Evolutionary conservation across 2,329 filamentous ascomycete species (phyloP).

Genomic region (Rutstroemia sp.): DNA sequence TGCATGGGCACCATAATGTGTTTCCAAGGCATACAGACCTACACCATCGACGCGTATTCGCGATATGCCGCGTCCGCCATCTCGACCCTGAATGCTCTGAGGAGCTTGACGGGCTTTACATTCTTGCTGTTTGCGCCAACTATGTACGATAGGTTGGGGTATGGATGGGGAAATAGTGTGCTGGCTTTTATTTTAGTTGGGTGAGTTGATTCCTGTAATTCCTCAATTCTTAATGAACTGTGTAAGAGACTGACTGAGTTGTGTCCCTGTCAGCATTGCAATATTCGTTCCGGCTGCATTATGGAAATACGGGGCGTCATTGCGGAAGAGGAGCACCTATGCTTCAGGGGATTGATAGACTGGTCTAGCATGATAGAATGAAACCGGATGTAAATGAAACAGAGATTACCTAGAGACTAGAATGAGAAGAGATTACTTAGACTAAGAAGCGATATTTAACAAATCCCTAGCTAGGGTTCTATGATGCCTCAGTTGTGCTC

Average conservation of each 20-base stretch:
- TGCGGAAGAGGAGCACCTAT: not conserved
- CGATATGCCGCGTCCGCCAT: slow-evolving; percentile 31
- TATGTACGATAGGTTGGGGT: slow-evolving; percentile 29
- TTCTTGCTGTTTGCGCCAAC: slow-evolving; percentile 16
- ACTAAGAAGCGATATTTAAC: too few relatives aligned
- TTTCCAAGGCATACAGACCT: slow-evolving; percentile 32
- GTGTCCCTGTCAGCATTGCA: not conserved
- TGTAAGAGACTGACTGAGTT: too few relatives aligned
- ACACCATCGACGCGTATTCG: slow-evolving; percentile 42
- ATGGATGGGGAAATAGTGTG: slow-evolving; percentile 39
- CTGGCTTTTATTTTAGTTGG: not conserved
- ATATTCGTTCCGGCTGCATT: slow-evolving; percentile 6
- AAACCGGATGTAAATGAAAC: too few relatives aligned
- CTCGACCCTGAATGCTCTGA: slow-evolving; percentile 26
- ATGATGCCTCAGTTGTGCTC: too few relatives aligned
- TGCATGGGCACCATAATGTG: slow-evolving; percentile 35
- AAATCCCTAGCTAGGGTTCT: too few relatives aligned
- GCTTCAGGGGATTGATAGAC: not conserved
- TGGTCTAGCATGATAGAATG: too few relatives aligned
- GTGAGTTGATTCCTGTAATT: not conserved
- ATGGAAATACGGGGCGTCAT: not conserved
- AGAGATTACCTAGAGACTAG: too few relatives aligned
- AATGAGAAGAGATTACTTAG: too few relatives aligned
- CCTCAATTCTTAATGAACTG: too few relatives aligned
- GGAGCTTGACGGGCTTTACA: slow-evolving; percentile 16